Evolutionary conservation across 2,329 filamentous ascomycete species (phyloP), one percentile per base, ranked within the genome.

Genomic region (Claviceps citrina): DNA sequence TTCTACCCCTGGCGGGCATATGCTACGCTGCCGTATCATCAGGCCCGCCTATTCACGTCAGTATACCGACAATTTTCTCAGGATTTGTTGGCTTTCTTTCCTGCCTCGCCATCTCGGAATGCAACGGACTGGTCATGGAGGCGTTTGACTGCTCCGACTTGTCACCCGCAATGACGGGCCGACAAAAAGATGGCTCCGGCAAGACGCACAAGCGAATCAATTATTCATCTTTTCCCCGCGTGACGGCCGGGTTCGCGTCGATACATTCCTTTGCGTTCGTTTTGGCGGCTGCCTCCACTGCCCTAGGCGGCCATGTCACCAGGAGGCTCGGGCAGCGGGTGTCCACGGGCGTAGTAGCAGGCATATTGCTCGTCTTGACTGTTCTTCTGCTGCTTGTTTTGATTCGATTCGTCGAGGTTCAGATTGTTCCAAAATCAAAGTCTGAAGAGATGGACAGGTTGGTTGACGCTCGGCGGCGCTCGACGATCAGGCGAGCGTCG

Each of bases 61-160:
- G 69, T n/a, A 61, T 78, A 1, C 82, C 81, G 3, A 76, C 77
- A 4, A 53, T 78, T 2, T 76, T 85, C 47, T 77, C 79, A 0
- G 71, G 69, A 1, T 54, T 75, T 4, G 70, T 85, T 12, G 81
- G 79, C 0, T 84, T 84, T 49, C 62, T 85, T 5, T 80, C 78
- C 2, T 78, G 76, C 38, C 69, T 89, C 8, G 81, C 80, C 1
- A 76, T 84, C 34, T 73, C 81, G 2, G 82, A 87, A 57, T 85
- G 81, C 56, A 74, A 80, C 46, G 80, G 81, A 1, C 61, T 87
- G 25, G 71, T 86, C 53, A 86, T 87, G 81, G 81, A 86, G 53
- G 78, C 77, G 0, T 87, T 80, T 55, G 83, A 87, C 54, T 82
- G 77, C n/a, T 84, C 78, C 31, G 83, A 87, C 55, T 65, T 87